Evolutionary conservation across 129 eudicot species (phyloP).

Genomic region (Arctium minus): DNA sequence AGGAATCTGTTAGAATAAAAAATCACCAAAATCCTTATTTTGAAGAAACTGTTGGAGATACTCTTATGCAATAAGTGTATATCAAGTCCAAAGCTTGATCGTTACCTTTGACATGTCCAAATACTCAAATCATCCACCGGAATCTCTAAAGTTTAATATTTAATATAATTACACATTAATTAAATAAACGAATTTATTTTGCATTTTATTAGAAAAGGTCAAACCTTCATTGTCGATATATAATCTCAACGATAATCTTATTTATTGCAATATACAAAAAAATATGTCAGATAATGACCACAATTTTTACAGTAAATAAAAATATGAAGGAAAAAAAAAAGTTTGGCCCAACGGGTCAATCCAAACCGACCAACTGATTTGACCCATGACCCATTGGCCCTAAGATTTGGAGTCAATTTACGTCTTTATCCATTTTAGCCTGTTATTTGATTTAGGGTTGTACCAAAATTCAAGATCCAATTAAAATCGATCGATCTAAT

Average conservation of each 20-base stretch:
- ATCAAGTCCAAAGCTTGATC: neutral
- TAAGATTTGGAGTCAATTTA: neutral
- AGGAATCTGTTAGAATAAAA: no score
- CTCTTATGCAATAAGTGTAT: neutral
- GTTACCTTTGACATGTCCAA: neutral
- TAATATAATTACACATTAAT: neutral
- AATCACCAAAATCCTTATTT: no score
- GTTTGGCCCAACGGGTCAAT: neutral
- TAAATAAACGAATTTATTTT: neutral
- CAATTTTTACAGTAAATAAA: neutral
- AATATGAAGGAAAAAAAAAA: neutral
- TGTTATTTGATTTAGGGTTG: no score
- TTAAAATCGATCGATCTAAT: no score
- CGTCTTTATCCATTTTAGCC: neutral
- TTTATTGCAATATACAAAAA: neutral
- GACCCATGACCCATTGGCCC: neutral
- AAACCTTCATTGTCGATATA: neutral
- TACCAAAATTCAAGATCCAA: no score
- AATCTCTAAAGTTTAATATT: neutral
- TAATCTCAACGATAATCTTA: neutral
- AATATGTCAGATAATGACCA: neutral
- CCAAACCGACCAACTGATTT: neutral
- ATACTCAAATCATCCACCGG: conserved; percentile 5
- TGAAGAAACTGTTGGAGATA: no score
- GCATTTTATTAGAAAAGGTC: conserved; percentile 2